phyloP scores from a whole-genome alignment of 2,329 filamentous ascomycete genomes.

The Xylaria sp. region DNA sequence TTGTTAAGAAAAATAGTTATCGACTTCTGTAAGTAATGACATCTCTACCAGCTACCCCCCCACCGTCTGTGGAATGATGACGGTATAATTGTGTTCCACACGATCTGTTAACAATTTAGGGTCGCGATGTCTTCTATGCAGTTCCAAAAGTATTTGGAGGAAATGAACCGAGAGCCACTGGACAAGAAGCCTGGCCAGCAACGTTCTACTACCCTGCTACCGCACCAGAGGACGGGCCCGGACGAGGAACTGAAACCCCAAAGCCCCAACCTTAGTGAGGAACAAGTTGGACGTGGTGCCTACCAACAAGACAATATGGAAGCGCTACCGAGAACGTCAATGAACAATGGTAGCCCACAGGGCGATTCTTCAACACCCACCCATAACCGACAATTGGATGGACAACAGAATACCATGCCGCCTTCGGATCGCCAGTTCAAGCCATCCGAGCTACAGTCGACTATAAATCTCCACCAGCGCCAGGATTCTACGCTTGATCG shows the following conservation, averaged over 20 bases:
- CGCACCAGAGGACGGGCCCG: constrained; percentile 23
- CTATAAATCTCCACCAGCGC: neutral
- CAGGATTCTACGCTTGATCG: neutral
- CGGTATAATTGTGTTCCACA: neutral
- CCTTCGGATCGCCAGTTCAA: neutral
- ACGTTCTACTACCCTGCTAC: constrained; percentile 9
- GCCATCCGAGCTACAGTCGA: neutral
- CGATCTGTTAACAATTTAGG: neutral
- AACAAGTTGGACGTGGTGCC: neutral
- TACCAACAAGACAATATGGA: neutral
- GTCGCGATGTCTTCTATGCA: neutral
- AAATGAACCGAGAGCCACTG: constrained; percentile 25
- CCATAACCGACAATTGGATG: neutral
- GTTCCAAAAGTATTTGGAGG: constrained; percentile 25
- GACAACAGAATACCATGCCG: neutral
- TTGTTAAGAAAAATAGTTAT: too few species aligned
- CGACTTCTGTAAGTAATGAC: too few species aligned
- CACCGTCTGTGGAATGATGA: neutral
- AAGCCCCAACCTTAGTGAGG: neutral
- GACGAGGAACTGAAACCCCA: neutral
- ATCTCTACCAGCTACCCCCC: too few species aligned
- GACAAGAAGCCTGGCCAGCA: constrained; percentile 4
- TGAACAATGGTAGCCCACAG: neutral
- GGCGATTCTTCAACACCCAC: neutral
- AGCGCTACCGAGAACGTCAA: neutral